A percentile compares a stretch with the other conserved stretches of the same genome.
Evolutionary conservation across 2,329 filamentous ascomycete genomes (phyloP).

Genomic region (Ilyonectria robusta): DNA sequence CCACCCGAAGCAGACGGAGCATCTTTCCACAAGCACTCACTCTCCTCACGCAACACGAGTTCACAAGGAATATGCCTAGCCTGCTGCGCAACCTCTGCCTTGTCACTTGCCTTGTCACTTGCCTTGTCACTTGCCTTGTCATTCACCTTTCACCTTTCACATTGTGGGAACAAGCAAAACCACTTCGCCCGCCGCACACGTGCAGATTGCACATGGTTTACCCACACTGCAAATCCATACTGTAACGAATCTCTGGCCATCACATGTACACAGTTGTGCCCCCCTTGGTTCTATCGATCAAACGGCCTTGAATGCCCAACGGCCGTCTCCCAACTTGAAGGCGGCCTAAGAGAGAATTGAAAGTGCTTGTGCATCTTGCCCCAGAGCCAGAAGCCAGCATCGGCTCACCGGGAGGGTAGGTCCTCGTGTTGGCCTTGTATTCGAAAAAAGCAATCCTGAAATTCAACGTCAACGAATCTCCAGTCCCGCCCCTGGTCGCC

Average conservation of each 20-base stretch:
- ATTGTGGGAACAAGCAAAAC: conserved; percentile 9
- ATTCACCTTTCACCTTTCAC: not conserved
- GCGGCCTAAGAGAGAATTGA: not conserved
- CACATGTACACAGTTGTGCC: conserved; percentile 3
- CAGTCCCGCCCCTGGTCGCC: not conserved
- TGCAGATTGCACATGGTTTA: conserved; percentile 19
- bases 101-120: not conserved
- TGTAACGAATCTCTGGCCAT: not conserved
- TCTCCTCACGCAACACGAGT: conserved; percentile 9
- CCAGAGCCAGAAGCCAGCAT: not conserved
- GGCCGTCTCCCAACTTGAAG: not conserved
- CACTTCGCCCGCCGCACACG: conserved; percentile 16
- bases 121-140: not conserved
- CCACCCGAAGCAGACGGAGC: conserved; percentile 27
- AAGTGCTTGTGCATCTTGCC: not conserved
- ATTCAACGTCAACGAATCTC: conserved; percentile 24
- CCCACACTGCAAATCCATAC: conserved; percentile 12
- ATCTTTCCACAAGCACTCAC: conserved; percentile 23
- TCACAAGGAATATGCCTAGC: conserved; percentile 21
- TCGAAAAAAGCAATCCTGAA: conserved; percentile 18
- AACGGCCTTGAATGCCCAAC: not conserved
- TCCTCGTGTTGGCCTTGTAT: conserved; percentile 1
- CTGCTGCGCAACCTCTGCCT: not conserved
- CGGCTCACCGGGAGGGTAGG: conserved; percentile 7
- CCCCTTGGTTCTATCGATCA: conserved; percentile 24